Base-by-base conservation (phyloP, 768 basidiomycete genomes). In the Rhizopogon vulgaris region DNA sequence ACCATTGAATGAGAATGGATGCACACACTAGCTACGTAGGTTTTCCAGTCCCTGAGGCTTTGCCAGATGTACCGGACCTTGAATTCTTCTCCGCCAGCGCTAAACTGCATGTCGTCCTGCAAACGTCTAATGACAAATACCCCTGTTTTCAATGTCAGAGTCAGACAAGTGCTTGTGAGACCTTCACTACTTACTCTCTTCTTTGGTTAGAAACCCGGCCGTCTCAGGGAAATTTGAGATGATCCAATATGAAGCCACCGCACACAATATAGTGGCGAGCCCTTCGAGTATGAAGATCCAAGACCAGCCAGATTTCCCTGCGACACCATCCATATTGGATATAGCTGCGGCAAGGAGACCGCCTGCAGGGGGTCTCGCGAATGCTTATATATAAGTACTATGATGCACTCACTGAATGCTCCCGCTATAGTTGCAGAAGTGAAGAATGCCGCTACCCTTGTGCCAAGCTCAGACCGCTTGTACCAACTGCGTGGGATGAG, bases 281-380 rank as follows among this genome's bases (percentile, higher is more conserved):
- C 89, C 89, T 65, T 88, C 86, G 4, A 90, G 62, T 52, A 89
- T 86, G 62, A 86, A 86, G 52, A 84, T 83, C 84, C 82, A 85
- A 7, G 80, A 76, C 83, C 82, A 83, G 61, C 78, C 82, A 38
- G 80, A 69, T 58, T 74, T 79, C 37, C 81, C 81, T 1, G 78
- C 85, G 36, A 85, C 58, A 8, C 85, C 85, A 58, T 85, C 70
- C 84, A 88, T 84, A 34, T 86, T 84, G 3, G 75, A 74, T 36
- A 87, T 87, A 1, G 79, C 84, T 24, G 77, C 79, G 15, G 85
- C 83, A 34, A 87, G 69, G 9, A 83, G 73, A 25, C 84, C 84
- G 59, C 82, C 83, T 83, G 48, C 10, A 22, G n/a, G 15, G 24
- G 45, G 18, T 48, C n/a, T 52, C 52, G 22, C 14, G 38, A 25